These are phyloP conservation scores for Rhododendron williamsianum DNA, from an alignment of 148 eudicot genomes.

Conservation along the genomic window DNA sequence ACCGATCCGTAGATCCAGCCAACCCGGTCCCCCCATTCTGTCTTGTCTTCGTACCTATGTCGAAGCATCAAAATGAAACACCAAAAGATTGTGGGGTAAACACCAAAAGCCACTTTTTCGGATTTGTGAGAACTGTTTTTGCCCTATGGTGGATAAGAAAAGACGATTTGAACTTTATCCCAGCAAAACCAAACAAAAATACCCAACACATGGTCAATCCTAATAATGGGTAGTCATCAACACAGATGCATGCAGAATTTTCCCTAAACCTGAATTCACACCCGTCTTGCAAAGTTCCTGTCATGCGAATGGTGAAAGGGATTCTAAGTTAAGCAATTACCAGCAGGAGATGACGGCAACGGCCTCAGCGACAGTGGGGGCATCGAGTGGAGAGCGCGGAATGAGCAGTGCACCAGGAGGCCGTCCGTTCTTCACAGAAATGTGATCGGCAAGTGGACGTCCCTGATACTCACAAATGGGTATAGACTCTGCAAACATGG, in stretches of 20 bases:
- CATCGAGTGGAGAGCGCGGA: constrained; percentile 75
- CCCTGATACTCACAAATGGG: constrained; percentile 83
- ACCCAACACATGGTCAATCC: not conserved
- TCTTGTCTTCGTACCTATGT: constrained; percentile 78
- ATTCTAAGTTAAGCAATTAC: constrained; percentile 25
- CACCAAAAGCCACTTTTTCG: not conserved
- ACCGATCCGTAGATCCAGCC: constrained; percentile 97
- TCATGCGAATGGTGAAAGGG: not conserved
- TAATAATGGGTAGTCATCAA: not conserved
- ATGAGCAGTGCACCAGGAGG: constrained; percentile 73
- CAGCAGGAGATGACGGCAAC: constrained; percentile 91
- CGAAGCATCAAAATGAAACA: not conserved
- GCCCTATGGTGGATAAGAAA: not conserved
- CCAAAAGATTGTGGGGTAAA: not conserved
- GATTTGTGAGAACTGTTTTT: not conserved
- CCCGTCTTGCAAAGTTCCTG: not conserved
- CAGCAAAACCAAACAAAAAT: not conserved
- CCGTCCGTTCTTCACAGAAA: constrained; percentile 74
- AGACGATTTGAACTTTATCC: not conserved
- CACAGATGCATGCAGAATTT: not conserved
- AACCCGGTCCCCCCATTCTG: constrained; percentile 88
- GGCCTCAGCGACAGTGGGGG: constrained; percentile 91
- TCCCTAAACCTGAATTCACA: not conserved
- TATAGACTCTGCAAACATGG: constrained; percentile 68
- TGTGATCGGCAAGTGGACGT: constrained; percentile 80